Evolutionary conservation across 768 basidiomycete genomes (phyloP).

Genomic region (Boletus rubescentipes): DNA sequence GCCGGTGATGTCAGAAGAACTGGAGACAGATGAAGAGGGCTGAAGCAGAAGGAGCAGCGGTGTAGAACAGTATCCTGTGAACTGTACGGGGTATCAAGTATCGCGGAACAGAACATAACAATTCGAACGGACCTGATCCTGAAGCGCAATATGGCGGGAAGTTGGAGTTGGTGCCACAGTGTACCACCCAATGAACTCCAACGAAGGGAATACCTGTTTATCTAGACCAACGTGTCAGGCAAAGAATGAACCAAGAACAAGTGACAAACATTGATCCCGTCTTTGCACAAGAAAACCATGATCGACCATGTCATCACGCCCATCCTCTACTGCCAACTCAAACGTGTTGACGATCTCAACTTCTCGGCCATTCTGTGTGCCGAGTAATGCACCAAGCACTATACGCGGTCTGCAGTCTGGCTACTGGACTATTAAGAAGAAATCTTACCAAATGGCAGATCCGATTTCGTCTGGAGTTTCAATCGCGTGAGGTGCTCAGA

Average conservation of each 20-base stretch:
- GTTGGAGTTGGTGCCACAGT: slow-evolving; percentile 78
- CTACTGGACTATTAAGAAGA: not conserved
- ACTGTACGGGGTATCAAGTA: slow-evolving; percentile 44
- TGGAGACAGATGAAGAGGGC: slow-evolving; percentile 47
- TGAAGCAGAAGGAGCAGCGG: slow-evolving; percentile 83
- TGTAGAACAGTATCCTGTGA: slow-evolving; percentile 81
- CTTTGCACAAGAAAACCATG: slow-evolving; percentile 79
- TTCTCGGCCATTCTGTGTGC: slow-evolving; percentile 91
- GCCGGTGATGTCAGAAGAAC: slow-evolving; percentile 52
- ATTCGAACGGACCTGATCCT: slow-evolving; percentile 66
- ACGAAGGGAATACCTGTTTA: slow-evolving; percentile 96
- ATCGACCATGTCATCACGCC: slow-evolving; percentile 62
- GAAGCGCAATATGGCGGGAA: slow-evolving; percentile 73
- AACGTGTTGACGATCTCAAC: slow-evolving; percentile 98
- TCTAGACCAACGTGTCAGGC: slow-evolving; percentile 46
- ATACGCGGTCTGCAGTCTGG: not conserved
- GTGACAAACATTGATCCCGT: slow-evolving; percentile 77
- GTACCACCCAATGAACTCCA: slow-evolving; percentile 99
- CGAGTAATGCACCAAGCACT: slow-evolving; percentile 94
- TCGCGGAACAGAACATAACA: not conserved
- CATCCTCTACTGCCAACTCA: slow-evolving; percentile 70
- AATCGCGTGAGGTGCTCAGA: slow-evolving; percentile 92
- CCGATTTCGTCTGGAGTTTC: slow-evolving; percentile 65
- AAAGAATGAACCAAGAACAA: not conserved
- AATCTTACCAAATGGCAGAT: slow-evolving; percentile 62